Percentiles rank a stretch among this genome's conserved stretches.
These are phyloP conservation scores for Metschnikowia borealis DNA, from an alignment of 805 yeast genomes.

Conservation along the genomic window DNA sequence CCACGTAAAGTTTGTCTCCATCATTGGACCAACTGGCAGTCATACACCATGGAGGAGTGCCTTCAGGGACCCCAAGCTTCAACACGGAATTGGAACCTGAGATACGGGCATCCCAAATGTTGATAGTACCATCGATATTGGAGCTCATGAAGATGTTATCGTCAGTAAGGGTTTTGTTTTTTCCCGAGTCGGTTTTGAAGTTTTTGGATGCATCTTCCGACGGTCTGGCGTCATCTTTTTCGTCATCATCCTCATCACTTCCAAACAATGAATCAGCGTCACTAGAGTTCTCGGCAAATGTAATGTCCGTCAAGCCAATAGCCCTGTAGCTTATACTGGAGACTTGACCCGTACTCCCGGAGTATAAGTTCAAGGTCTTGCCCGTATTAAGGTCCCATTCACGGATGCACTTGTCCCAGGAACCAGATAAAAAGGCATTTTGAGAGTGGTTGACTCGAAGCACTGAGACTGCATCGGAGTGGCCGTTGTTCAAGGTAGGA, in stretches of 20 bases:
- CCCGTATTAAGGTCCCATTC: conserved; percentile 90
- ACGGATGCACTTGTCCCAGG: conserved; percentile 81
- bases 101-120: conserved; percentile 75
- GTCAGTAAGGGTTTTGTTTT: conserved; percentile 25
- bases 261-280: conserved; percentile 49
- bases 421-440: conserved; percentile 67
- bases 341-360: conserved; percentile 70
- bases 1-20: conserved; percentile 77
- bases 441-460: conserved; percentile 61
- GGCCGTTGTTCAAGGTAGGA: conserved; percentile 35
- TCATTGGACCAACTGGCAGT: conserved; percentile 82
- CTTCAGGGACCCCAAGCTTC: conserved; percentile 51
- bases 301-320: conserved; percentile 43
- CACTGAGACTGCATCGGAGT: conserved; percentile 71
- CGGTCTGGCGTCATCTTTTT: conserved; percentile 3
- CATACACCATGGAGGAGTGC: conserved; percentile 92
- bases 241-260: conserved; percentile 35
- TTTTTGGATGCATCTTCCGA: conserved; percentile 5
- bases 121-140: conserved; percentile 75
- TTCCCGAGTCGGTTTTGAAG: conserved; percentile 14
- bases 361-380: conserved; percentile 41
- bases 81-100: conserved; percentile 36
- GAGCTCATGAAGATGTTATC: conserved; percentile 68
- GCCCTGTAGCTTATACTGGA: conserved; percentile 75
- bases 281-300: conserved; percentile 23